phyloP scores from a whole-genome alignment of 163 green algal genomes.

The Chlorella variabilis region DNA sequence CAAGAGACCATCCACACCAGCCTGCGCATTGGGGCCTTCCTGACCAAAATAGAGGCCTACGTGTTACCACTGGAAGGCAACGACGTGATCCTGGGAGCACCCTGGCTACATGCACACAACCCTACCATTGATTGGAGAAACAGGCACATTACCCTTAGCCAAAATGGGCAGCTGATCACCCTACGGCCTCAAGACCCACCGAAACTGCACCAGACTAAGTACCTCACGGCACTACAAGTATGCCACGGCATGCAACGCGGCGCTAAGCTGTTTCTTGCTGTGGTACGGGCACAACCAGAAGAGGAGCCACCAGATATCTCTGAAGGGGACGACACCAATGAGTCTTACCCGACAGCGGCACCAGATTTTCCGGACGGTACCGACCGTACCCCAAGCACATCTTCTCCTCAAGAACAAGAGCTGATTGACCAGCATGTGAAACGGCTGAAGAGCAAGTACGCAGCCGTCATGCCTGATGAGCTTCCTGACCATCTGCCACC shows the following conservation, averaged over 20 bases:
- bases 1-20: too few relatives aligned
- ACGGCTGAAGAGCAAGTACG: not conserved
- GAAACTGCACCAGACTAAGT: too few relatives aligned
- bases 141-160: not conserved
- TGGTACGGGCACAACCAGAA: not conserved
- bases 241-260: not conserved
- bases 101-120: not conserved
- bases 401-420: not conserved
- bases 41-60: not conserved
- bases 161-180: not conserved
- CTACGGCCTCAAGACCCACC: not conserved
- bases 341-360: too few relatives aligned
- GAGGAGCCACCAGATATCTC: not conserved
- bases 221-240: not conserved
- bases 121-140: not conserved
- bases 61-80: conserved; percentile 34
- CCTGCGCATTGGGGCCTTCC: too few relatives aligned
- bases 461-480: conserved; percentile 20
- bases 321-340: too few relatives aligned
- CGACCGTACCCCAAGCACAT: not conserved
- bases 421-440: not conserved
- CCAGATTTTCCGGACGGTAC: not conserved
- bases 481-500: conserved; percentile 30
- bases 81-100: not conserved
- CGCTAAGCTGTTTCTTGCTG: too few relatives aligned